Base-by-base conservation (phyloP, 768 basidiomycete species). In the Boletus edulis region DNA sequence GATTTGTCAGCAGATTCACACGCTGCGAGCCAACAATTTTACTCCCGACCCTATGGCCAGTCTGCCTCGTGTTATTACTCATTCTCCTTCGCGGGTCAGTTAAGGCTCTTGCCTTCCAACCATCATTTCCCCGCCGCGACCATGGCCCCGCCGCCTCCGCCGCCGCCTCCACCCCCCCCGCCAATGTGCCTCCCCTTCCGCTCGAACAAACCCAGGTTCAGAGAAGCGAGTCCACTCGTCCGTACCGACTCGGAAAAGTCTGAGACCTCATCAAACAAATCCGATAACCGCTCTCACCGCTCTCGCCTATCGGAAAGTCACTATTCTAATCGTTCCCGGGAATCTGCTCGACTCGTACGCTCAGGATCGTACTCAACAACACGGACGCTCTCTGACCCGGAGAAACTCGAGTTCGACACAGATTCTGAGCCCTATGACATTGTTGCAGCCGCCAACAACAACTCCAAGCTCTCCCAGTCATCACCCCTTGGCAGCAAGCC, bases 391-490 rank as follows among this genome's bases (percentile, higher is more conserved):
- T 73, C 78, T 37, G 65, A 65, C 27, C 69, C 76, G 1, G 79
- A 80, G 49, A 79, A 77, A 57, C 70, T 86, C 18, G 76, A 80
- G 3, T 86, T 86, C 60, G 76, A 76, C 57, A 76, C 82, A 0
- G 85, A 86, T 64, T 83, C 84, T 2, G 85, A 86, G 59, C 73
- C 73, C 45, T 86, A 85, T 68, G 82, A 83, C 54, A 66, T 54
- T 17, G 65, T 62, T 13, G 15, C 66, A 34, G 57, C 46, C 17
- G 49, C 58, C 38, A 70, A 75, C 38, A 70, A 75, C 68, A 45
- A 72, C 73, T 40, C 56, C 22, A 78, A 76, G 60, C 69, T 82
- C 31, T 67, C 70, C 2, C 78, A 77, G 60, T 71, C 81, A 20
- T 68, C 69, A 1, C 78, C 62, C 22, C 51, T 46, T 37, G 40